Conservation (phyloP, 2,329 filamentous ascomycete genomes). For the Nemania sp. region DNA sequence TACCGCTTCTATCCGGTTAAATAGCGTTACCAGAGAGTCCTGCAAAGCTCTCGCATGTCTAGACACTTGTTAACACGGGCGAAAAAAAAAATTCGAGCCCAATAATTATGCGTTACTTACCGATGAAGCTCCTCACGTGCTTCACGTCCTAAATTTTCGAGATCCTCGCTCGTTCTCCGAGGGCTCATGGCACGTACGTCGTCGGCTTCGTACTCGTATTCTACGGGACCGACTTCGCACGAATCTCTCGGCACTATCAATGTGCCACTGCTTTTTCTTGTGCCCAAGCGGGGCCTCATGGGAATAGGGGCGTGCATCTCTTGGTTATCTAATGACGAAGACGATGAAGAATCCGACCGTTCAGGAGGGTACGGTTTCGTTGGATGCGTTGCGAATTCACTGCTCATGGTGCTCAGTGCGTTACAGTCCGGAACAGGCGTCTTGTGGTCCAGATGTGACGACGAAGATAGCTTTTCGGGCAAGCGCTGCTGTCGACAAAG, state of each 20-base stretch:
- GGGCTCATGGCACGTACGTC: slow-evolving; percentile 96
- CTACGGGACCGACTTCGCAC: slow-evolving; percentile 70
- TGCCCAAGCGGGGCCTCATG: slow-evolving; percentile 68
- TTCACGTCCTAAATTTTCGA: slow-evolving; percentile 83
- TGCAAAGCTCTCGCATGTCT: slow-evolving; percentile 90
- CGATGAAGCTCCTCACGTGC: slow-evolving; percentile 68
- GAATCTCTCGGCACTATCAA: slow-evolving; percentile 81
- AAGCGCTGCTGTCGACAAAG: slow-evolving; percentile 7
- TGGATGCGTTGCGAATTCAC: slow-evolving; percentile 18
- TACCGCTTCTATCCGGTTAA: slow-evolving; percentile 92
- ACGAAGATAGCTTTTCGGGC: not conserved
- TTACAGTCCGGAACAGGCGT: slow-evolving; percentile 5
- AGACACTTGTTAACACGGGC: slow-evolving; percentile 16
- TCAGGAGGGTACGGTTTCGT: slow-evolving; percentile 34
- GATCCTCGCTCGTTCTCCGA: slow-evolving; percentile 83
- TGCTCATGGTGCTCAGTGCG: slow-evolving; percentile 32
- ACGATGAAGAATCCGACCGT: slow-evolving; percentile 38
- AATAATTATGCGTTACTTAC: slow-evolving; percentile 43
- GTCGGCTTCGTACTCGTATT: slow-evolving; percentile 78
- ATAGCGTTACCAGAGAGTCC: slow-evolving; percentile 83
- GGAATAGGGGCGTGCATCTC: slow-evolving; percentile 56
- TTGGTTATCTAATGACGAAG: slow-evolving; percentile 35
- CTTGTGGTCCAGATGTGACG: not conserved
- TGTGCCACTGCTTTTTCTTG: slow-evolving; percentile 78
- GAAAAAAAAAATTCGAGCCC: not conserved